Evolutionary conservation across 164 flowering plant genomes (phyloP).

Genomic region (Kingdonia uniflora): DNA sequence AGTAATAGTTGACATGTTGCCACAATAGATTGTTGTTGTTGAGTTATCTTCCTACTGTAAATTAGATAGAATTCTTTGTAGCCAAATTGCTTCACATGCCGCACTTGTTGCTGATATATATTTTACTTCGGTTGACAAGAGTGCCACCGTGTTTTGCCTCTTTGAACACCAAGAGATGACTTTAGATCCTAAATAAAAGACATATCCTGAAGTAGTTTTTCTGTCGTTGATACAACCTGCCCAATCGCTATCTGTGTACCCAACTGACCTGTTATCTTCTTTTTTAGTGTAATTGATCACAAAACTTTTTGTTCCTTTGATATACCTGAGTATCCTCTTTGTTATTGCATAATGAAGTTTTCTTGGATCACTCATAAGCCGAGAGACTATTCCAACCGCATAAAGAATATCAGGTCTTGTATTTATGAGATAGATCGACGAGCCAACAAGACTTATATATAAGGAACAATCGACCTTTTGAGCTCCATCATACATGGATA

Average conservation of each 20-base stretch:
- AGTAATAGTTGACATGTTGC: constrained; percentile 1
- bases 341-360: constrained; percentile 2
- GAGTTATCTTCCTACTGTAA: not conserved
- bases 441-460: constrained; percentile 8
- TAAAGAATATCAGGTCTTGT: constrained; percentile 8
- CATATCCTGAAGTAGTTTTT: not conserved
- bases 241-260: constrained; percentile 5
- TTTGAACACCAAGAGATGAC: not conserved
- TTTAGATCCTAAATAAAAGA: not conserved
- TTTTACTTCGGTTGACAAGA: not conserved
- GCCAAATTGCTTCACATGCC: constrained; percentile 1
- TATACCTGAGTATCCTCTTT: constrained; percentile 1
- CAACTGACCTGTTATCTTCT: not conserved
- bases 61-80: not conserved
- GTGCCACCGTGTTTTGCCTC: not conserved
- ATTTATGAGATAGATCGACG: constrained; percentile 6
- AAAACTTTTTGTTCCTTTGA: not conserved
- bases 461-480: not conserved
- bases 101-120: constrained; percentile 2
- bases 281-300: not conserved
- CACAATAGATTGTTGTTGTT: not conserved
- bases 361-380: constrained; percentile 8
- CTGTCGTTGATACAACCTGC: constrained; percentile 1
- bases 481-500: constrained; percentile 9
- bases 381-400: not conserved